Base-by-base conservation (phyloP, 257 asterid species). In the Solanum infundibuliforme region DNA sequence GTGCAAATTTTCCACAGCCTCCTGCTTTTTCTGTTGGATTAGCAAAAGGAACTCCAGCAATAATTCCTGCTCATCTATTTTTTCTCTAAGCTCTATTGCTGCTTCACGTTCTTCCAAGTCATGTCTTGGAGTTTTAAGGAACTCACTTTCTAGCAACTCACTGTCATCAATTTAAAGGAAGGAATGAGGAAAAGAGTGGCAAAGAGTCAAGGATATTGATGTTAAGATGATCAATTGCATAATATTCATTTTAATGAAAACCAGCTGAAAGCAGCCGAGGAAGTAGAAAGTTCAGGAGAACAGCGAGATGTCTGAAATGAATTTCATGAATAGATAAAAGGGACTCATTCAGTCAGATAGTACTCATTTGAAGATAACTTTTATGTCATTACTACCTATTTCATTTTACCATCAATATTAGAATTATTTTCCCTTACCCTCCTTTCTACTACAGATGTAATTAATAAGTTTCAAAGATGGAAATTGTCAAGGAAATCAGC, bases 121-220 rank as follows among this genome's bases (percentile, higher is more conserved):
- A n/a, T 90, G 92, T 91, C 94, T 95, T 21, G 98, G 98, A 87
- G 93, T 95, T 83, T 90, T 96, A 75, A 97, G 91, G 88, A 97
- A 97, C 84, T 95, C 98, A 89, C 99, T 96, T 93, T 95, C 94
- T 95, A 96, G 77, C 91, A 97, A 89, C 87, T 94, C 99, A 71
- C 99, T 97, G 93, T 76, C 79, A 48, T 83, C 88, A 83, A 87
- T 32, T 52, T 25, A 73, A 71, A 27, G 75, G 66, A 36, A 87
- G 25, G 55, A 32, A 83, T 87, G 87, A 90, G 92, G 87, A 87
- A 31, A 31, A 72, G 43, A 48, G 20, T 16, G 69, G 31, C 43
- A 46, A 82, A 48, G 69, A 48, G 16, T 82, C 41, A 29, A 48
- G 69, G 29, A 48, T 82, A 82, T 18, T 48, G 31, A 52, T 18